Base-by-base conservation (phyloP, 148 eudicot species). In the Nepenthes mirabilis region DNA sequence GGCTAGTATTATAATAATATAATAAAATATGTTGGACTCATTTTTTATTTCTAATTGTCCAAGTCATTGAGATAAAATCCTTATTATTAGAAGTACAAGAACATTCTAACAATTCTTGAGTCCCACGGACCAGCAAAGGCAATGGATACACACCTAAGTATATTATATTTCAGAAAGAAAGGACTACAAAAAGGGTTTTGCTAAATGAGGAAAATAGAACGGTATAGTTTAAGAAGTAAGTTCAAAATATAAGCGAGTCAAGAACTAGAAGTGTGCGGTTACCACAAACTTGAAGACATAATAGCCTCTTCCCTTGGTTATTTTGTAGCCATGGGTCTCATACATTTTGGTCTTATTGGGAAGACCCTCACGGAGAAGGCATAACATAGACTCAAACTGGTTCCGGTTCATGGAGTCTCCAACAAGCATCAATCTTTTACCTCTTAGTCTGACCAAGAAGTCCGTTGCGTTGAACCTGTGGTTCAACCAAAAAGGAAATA, bases 341-440 rank as follows among this genome's bases (percentile, higher is more conserved):
- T 72, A 88, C 96, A 93, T 83, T 71, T 71, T 83, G 72, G 80
- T 85, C 73, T 93, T 93, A 71, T 88, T 72, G 33, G 77, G 63
- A 63, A 93, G 73, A 37, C 87, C 96, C 74, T 83, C 87, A 59
- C 80, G 79, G 47, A 93, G 83, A 68, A 93, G 73, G 60, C 98
- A 93, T 47, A 93, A 73, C 58, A 93, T 82, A 23, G 98, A 93
- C 68, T 93, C 98, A 68, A 85, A 93, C 76, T 93, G 94, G 75
- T 93, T 93, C 43, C 98, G 73, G 74, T 88, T 88, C 91, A 93
- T 77, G 6, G 98, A 93, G 73, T 93, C 98, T 65, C 98, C 98
- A 48, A 88, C 87, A 56, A 93, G 90, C 85, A 84, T 68, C 73
- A 93, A 70, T 68, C 81, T 77, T 77, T 86, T 88, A 63, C 91